Evolutionary conservation across 1,284 basidiomycete genomes (phyloP), one percentile per base, ranked within the genome.

Genomic region (Quambalaria eucalypti): DNA sequence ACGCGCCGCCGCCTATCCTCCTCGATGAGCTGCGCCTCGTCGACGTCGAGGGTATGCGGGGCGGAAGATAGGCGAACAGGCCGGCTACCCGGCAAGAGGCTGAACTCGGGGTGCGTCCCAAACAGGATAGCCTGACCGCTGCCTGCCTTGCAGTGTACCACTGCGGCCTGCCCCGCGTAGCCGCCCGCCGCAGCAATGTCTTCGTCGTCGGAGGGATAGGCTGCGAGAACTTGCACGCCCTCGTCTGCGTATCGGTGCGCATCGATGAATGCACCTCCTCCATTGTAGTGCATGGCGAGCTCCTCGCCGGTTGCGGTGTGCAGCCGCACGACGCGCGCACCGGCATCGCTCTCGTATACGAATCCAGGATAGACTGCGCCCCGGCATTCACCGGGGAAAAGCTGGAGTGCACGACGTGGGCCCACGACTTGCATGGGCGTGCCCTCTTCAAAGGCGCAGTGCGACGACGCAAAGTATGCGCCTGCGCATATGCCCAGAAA

Each of bases 401-500:
- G 84, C 5, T 76, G 77, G 28, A 86, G 76, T 12, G 50, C 61
- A 16, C 81, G 79, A 31, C 83, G 65, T 30, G 76, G 71, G 1
- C 81, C 82, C 0, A 72, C 61, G 8, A 83, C 81, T 65, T 82
- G 78, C 62, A 81, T 64, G 1, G 55, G 55, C 1, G 79, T 78
- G 23, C 30, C 81, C 8, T 76, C 60, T 59, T 82, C 81, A 70
- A 82, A 83, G 51, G 74, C 76, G 47, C 82, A 78, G 47, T 73
- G 64, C 5, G 55, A 56, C 5, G 78, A 78, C 2, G 78, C 80
- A 65, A 80, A 83, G 71, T 83, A 83, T 1, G 80, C 81, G 4
- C 82, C 81, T 3, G 82, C 83, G 53, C 84, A 85, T 23, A 89
- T 79, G 5, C 83, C 84, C 6, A 89, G 74, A 59, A 83, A 84